Evolutionary conservation across 2,329 filamentous ascomycete species (phyloP), one percentile per base, ranked within the genome.

Genomic region (Dothideomycetes sp.): DNA sequence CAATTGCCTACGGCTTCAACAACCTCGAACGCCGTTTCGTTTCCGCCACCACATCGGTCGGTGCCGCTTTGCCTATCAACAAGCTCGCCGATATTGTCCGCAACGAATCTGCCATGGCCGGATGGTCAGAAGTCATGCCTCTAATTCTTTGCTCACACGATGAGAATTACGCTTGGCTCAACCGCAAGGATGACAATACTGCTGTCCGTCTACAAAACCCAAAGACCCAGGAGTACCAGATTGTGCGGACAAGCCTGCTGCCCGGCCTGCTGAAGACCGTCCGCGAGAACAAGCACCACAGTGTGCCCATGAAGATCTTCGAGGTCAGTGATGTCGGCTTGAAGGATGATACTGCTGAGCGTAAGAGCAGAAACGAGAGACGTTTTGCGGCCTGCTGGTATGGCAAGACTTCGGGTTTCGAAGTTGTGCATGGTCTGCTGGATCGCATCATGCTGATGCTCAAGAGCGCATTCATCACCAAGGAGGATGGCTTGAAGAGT

Each of bases 1-100:
- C 87, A 31, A 91, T 98, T 48, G 87, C 86, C 38, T 95, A 96
- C 61, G 91, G 93, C 49, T 98, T 94, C 75, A 98, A 98, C 72
- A 86, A 84, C 47, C 79, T 98, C 14, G 88, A 89, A 1, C 81
- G 87, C 38, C 79, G 81, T 36, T 86, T 89, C 55, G 87, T 88
- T 7, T 87, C 80, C 61, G 88, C 87, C 56, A 82, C 84, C 17
- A 83, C 81, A 40, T 91, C 86, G 4, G 78, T 95, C 45, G 93
- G 85, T 34, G 82, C 86, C 42, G 86, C 88, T 8, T 72, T 96
- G 8, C 76, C 79, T 44, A 81, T 98, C 64, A 98, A 98, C 73
- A 96, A 95, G 66, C 80, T 98, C 31, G 75, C 75, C 45, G 93
- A 98, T 55, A 94, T 96, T 50, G 77, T 96, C 44, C 82, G 91